These are phyloP conservation scores for Lasiodiplodia sp. DNA, from an alignment of 2,329 filamentous ascomycete species.

Conservation along the genomic window DNA sequence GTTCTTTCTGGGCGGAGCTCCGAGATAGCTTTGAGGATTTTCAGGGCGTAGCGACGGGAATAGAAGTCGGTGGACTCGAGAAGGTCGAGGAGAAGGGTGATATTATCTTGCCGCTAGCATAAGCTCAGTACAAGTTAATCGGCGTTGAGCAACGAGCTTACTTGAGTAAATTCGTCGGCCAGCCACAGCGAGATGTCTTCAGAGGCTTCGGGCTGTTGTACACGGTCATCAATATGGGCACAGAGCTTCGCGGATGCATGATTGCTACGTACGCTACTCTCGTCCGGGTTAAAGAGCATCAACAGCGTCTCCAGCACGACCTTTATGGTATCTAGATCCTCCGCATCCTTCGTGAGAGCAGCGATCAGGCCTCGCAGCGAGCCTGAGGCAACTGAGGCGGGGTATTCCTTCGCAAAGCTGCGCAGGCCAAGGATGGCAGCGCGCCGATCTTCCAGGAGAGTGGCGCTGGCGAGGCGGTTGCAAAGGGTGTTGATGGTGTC, in stretches of 20 bases:
- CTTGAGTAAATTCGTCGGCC: slow-evolving; percentile 96
- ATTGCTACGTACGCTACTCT: slow-evolving; percentile 60
- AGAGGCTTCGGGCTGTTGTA: slow-evolving; percentile 82
- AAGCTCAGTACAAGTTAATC: slow-evolving; percentile 56
- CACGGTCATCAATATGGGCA: slow-evolving; percentile 20
- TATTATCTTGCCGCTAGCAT: slow-evolving; percentile 87
- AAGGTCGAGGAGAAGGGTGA: slow-evolving; percentile 86
- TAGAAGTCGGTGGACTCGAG: slow-evolving; percentile 89
- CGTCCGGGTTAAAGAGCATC: slow-evolving; percentile 82
- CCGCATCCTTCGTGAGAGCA: slow-evolving; percentile 83
- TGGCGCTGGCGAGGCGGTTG: slow-evolving; percentile 85
- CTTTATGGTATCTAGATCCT: slow-evolving; percentile 96
- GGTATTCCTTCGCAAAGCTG: slow-evolving; percentile 96
- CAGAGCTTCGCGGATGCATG: background rate
- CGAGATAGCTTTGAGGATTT: slow-evolving; percentile 86
- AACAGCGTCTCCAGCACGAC: slow-evolving; percentile 92
- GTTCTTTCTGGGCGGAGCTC: slow-evolving; percentile 87
- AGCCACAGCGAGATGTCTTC: slow-evolving; percentile 97
- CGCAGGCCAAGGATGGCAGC: slow-evolving; percentile 91
- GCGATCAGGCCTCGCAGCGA: slow-evolving; percentile 88
- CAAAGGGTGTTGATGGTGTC: slow-evolving; percentile 93
- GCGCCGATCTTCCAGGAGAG: slow-evolving; percentile 90
- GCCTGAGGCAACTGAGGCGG: slow-evolving; percentile 92
- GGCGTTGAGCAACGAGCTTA: slow-evolving; percentile 47
- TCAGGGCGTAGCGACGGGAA: slow-evolving; percentile 86